These are phyloP conservation scores for Candida boleticola DNA, from an alignment of 805 yeast genomes.

Conservation along the genomic window DNA sequence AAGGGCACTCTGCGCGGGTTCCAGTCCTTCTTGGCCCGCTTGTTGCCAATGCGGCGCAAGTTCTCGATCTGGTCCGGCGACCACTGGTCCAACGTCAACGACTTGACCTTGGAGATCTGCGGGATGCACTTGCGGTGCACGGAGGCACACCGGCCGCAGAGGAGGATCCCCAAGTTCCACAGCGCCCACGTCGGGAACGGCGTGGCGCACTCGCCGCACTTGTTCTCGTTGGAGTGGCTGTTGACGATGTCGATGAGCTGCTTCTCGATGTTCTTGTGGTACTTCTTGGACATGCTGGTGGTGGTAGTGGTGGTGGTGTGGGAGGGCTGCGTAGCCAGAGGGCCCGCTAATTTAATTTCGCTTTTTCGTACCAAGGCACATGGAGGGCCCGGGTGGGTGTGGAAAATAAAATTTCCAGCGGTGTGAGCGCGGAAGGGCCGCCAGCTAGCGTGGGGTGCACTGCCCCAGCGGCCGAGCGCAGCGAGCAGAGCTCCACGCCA, in stretches of 20 bases:
- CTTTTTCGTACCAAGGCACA: neutral
- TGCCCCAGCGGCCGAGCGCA: too few species aligned
- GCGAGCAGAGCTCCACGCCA: too few species aligned
- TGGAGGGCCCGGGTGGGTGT: too few species aligned
- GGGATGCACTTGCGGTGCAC: slow-evolving; percentile 59
- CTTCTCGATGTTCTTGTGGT: slow-evolving; percentile 44
- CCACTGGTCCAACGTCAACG: slow-evolving; percentile 76
- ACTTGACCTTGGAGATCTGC: slow-evolving; percentile 60
- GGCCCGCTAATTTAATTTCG: too few species aligned
- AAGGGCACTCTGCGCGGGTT: slow-evolving; percentile 66
- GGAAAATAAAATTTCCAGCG: neutral
- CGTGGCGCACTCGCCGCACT: slow-evolving; percentile 77
- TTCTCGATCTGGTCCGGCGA: slow-evolving; percentile 48
- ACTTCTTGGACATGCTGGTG: slow-evolving; percentile 28
- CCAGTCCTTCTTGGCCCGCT: slow-evolving; percentile 59
- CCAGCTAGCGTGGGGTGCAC: too few species aligned
- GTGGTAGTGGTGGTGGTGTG: too few species aligned
- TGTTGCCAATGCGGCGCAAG: slow-evolving; percentile 56
- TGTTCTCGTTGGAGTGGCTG: slow-evolving; percentile 55
- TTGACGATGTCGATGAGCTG: slow-evolving; percentile 62
- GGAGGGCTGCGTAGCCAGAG: neutral
- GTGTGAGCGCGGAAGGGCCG: neutral
- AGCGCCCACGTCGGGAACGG: slow-evolving; percentile 63
- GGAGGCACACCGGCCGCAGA: slow-evolving; percentile 85
- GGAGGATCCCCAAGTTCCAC: slow-evolving; percentile 57